Conservation (phyloP, 345 rosid genomes). For the Mallotus nudiflorus region DNA sequence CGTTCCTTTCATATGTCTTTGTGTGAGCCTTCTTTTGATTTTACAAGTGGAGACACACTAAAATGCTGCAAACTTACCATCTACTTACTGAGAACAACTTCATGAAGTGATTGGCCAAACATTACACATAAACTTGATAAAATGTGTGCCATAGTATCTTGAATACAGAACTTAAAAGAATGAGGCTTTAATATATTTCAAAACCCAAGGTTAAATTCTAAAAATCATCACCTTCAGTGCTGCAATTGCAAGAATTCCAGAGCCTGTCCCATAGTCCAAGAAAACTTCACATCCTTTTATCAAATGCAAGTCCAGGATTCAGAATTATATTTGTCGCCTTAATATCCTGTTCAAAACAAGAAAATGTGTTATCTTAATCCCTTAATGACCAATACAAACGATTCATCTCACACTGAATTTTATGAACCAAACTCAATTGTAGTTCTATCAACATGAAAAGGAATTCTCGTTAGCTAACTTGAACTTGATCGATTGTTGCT, state of each 20-base stretch:
- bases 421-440: not conserved
- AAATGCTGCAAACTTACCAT: no score
- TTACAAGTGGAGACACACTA: no score
- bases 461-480: not conserved
- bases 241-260: slow-evolving; percentile 89
- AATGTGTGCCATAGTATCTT: not conserved
- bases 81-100: no score
- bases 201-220: not conserved
- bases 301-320: slow-evolving; percentile 85
- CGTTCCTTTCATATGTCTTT: not conserved
- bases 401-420: not conserved
- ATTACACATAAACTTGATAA: not conserved
- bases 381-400: not conserved
- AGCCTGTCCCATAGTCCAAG: slow-evolving; percentile 92
- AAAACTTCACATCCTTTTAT: slow-evolving; percentile 74
- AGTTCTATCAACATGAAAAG: not conserved
- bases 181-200: not conserved
- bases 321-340: slow-evolving; percentile 70
- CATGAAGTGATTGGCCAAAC: not conserved
- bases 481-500: not conserved
- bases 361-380: not conserved
- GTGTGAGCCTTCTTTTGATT: not conserved
- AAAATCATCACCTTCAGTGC: slow-evolving; percentile 66
- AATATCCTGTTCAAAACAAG: slow-evolving; percentile 43
- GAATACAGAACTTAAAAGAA: not conserved